Conservation (phyloP, 225 moss, liverwort and hornwort species). For the Asterella californica region DNA sequence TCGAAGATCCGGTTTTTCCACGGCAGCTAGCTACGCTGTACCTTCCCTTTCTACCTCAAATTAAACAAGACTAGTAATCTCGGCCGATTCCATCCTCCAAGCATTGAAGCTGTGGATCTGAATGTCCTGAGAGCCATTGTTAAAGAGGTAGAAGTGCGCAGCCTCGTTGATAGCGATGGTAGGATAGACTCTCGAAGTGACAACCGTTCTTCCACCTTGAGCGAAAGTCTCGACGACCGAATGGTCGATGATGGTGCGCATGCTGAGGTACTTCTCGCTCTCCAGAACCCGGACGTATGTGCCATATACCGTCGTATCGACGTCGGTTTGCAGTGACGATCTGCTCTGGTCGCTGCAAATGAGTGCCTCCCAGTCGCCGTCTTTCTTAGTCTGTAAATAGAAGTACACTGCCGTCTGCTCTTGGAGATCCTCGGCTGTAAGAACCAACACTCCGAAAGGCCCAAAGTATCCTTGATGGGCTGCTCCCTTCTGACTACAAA, state of each 20-base stretch:
- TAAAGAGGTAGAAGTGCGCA: slow-evolving; percentile 59
- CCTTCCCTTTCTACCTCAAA: no score
- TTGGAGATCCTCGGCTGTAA: slow-evolving; percentile 48
- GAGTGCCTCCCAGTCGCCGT: slow-evolving; percentile 35
- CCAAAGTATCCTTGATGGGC: slow-evolving; percentile 42
- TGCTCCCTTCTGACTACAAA: slow-evolving; percentile 48
- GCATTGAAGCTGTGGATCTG: slow-evolving; percentile 39
- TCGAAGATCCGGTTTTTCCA: no score
- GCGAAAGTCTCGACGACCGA: slow-evolving; percentile 79
- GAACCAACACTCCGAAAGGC: slow-evolving; percentile 70
- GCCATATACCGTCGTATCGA: slow-evolving; percentile 57
- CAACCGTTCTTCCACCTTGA: slow-evolving; percentile 57
- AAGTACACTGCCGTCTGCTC: slow-evolving; percentile 69
- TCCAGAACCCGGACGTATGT: slow-evolving; percentile 42
- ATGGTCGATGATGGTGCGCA: slow-evolving; percentile 62
- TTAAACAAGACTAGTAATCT: neutral
- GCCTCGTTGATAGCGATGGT: slow-evolving; percentile 38
- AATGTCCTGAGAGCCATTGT: slow-evolving; percentile 52
- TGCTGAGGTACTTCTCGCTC: slow-evolving; percentile 50
- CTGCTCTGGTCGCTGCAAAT: slow-evolving; percentile 71
- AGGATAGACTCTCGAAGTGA: slow-evolving; percentile 86
- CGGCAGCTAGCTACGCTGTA: no score
- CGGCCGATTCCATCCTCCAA: slow-evolving; percentile 51
- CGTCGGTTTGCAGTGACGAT: slow-evolving; percentile 46
- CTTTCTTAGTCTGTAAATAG: slow-evolving; percentile 34